Base-by-base conservation (phyloP, 2,329 filamentous ascomycete species). In the Trichoderma hamatum region DNA sequence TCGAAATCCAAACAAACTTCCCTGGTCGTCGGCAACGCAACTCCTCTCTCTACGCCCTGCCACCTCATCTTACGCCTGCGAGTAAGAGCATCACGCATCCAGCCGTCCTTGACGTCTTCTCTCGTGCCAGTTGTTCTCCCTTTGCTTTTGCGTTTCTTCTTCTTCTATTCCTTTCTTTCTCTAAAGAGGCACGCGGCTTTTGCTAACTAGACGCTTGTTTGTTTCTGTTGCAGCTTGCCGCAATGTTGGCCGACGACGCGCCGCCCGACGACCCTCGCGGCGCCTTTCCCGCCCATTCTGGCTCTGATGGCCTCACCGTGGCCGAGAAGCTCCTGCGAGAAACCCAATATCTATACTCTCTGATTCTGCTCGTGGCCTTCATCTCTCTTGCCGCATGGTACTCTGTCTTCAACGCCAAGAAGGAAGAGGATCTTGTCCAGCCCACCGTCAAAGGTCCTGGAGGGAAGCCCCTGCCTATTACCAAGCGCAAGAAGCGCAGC, bases 391-490 rank as follows among this genome's bases (percentile, higher is more conserved):
- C 85, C 55, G 84, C 83, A 39, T 80, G 83, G 71, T 84, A 87
- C 76, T 87, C 85, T 75, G 81, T 88, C 52, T 78, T 84, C 75
- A 83, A 82, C 68, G 82, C 84, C 34, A 83, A 82, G 72, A 84
- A 82, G 65, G 82, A 83, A 69, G 84, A 85, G 46, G 81, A 84
- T 71, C 75, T 82, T 43, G 76, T 82, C 26, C 78, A 79, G 64
- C 85, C 84, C 26, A 83, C 79, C 36, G 80, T 87, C 72, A 89
- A 85, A 65, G 94, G 94, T n/a, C 94, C 94, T 1, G 94, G 93
- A 68, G 95, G 94, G 73, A 94, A 96, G 78, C 93, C 93, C 39
- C 83, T 97, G 66, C 94, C 93, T n/a, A 78, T 84, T 61, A 87
- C 84, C 70, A 91, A 89, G 77, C 88, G 83, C 69, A 83, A 82